Conservation (phyloP, 164 flowering plant genomes). For the Nelumbo lutea region DNA sequence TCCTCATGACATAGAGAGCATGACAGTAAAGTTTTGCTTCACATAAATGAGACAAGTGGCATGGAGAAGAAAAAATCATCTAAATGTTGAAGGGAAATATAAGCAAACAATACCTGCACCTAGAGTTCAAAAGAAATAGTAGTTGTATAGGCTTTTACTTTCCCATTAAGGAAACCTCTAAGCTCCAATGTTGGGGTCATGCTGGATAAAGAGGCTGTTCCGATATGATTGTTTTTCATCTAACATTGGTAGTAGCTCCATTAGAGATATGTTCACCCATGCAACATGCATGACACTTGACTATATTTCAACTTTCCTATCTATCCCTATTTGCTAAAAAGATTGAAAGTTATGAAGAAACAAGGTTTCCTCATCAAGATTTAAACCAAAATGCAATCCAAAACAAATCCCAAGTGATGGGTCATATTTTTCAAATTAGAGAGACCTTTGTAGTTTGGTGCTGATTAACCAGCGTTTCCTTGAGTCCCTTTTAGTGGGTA, state of each 20-base stretch:
- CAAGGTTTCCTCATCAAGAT: no score
- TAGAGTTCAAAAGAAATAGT: slow-evolving; percentile 43
- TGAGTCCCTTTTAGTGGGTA: no score
- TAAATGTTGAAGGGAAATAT: not conserved
- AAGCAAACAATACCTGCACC: slow-evolving; percentile 46
- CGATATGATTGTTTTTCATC: slow-evolving; percentile 26
- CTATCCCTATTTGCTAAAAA: slow-evolving; percentile 26
- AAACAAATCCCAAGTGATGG: no score
- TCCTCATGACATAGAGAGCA: no score
- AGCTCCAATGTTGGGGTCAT: slow-evolving; percentile 44
- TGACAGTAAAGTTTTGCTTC: no score
- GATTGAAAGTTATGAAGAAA: no score
- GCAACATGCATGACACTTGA: slow-evolving; percentile 8
- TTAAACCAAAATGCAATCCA: no score
- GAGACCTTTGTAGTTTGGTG: no score
- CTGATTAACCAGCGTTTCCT: no score
- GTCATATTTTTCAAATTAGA: no score
- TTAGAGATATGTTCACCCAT: slow-evolving; percentile 29
- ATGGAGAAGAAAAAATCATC: not conserved
- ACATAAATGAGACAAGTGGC: not conserved
- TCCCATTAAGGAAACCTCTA: slow-evolving; percentile 24
- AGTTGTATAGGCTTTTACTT: slow-evolving; percentile 28
- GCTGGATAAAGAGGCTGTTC: slow-evolving; percentile 29
- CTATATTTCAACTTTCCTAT: slow-evolving; percentile 32
- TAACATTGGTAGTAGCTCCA: slow-evolving; percentile 14